phyloP scores from a whole-genome alignment of 2,329 filamentous ascomycete species.

The Aspergillus ustus region DNA sequence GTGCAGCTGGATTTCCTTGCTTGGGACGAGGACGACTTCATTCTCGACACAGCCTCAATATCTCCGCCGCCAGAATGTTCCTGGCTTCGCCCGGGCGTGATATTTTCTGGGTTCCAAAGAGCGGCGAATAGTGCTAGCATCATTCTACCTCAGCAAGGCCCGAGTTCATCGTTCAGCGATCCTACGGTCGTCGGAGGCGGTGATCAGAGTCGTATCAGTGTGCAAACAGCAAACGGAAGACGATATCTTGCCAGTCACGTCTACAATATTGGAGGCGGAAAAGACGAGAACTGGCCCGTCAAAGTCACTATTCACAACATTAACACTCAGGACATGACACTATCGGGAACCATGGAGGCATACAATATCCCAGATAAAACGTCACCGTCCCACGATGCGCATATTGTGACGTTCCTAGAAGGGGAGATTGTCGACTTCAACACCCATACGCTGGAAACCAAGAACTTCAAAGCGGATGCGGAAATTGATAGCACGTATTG shows the following conservation, averaged over 20 bases:
- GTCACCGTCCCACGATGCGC: conserved; percentile 45
- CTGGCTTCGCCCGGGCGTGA: conserved; percentile 65
- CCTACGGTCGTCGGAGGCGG: conserved; percentile 42
- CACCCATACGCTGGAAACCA: conserved; percentile 52
- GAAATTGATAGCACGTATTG: conserved; percentile 55
- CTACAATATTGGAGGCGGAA: conserved; percentile 29
- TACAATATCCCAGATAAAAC: conserved; percentile 66
- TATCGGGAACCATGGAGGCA: conserved; percentile 72
- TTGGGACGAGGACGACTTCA: conserved; percentile 60
- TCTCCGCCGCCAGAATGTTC: conserved; percentile 59
- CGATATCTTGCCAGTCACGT: conserved; percentile 40
- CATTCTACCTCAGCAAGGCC: conserved; percentile 36
- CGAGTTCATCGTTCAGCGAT: conserved; percentile 34
- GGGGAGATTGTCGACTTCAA: conserved; percentile 71
- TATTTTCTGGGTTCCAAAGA: conserved; percentile 66
- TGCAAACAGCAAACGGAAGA: conserved; percentile 43
- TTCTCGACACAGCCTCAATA: conserved; percentile 59
- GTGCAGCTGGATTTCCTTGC: conserved; percentile 58
- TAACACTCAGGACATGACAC: conserved; percentile 63
- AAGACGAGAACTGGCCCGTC: conserved; percentile 68
- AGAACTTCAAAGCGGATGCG: conserved; percentile 51
- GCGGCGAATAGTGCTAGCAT: conserved; percentile 47
- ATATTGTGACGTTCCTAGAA: conserved; percentile 69
- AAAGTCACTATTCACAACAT: conserved; percentile 68
- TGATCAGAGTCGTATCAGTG: conserved; percentile 38